These are phyloP conservation scores for Trichocladium antarcticum DNA, from an alignment of 495 filamentous ascomycete genomes.

Conservation along the genomic window DNA sequence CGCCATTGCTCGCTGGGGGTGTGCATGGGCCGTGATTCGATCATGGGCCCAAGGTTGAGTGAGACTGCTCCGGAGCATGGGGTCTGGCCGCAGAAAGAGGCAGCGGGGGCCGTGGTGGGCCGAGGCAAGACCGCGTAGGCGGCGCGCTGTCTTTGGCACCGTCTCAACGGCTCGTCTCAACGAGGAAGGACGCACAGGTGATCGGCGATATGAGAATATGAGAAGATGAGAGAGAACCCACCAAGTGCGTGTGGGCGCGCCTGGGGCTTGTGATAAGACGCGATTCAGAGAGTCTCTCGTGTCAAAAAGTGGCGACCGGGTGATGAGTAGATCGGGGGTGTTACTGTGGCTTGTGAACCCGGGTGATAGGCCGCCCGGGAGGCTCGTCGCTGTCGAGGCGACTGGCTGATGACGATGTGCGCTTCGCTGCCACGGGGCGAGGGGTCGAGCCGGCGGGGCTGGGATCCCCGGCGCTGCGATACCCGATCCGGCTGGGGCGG, in stretches of 20 bases:
- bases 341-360: background rate
- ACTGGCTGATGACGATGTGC: background rate
- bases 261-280: no score
- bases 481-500: slow-evolving; percentile 23
- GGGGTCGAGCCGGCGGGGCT: background rate
- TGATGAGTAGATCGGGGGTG: background rate
- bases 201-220: slow-evolving; percentile 1
- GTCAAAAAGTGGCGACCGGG: no score
- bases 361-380: no score
- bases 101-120: slow-evolving; percentile 8
- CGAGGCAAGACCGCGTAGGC: slow-evolving; percentile 12
- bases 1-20: background rate
- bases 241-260: background rate
- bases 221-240: background rate
- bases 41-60: background rate
- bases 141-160: slow-evolving; percentile 5
- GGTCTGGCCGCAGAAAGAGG: slow-evolving; percentile 4
- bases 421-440: background rate
- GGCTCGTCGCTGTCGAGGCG: no score
- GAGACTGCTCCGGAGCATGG: background rate
- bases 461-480: slow-evolving; percentile 5
- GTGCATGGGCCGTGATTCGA: no score
- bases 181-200: slow-evolving; percentile 20
- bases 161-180: slow-evolving; percentile 15
- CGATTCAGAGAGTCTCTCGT: no score